Evolutionary conservation across 2,329 filamentous ascomycete species (phyloP).

Genomic region (Monilinia fructigena): DNA sequence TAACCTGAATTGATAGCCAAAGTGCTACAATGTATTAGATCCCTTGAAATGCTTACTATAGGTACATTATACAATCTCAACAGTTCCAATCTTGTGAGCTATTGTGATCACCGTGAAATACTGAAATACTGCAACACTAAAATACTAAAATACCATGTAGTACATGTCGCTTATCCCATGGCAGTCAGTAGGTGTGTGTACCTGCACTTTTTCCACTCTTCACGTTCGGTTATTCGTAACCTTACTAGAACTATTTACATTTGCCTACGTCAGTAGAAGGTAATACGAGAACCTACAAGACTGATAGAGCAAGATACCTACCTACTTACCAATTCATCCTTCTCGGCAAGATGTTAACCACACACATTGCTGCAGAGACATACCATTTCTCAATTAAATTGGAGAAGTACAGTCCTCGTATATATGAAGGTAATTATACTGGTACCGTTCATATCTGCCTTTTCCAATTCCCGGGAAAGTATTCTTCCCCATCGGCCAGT

Average conservation of each 20-base stretch:
- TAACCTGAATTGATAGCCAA: background rate
- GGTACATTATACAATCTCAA: background rate
- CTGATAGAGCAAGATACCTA: background rate
- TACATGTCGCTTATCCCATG: background rate
- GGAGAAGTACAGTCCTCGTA: background rate
- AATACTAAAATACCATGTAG: background rate
- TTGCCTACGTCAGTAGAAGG: too few relatives aligned
- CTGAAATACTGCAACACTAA: background rate
- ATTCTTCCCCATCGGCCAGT: conserved; percentile 10
- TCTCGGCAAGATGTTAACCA: background rate
- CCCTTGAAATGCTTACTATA: background rate
- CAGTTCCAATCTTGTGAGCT: background rate
- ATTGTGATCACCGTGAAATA: background rate
- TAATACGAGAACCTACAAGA: background rate
- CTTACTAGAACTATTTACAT: background rate
- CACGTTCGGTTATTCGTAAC: background rate
- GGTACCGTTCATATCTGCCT: background rate
- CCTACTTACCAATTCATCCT: background rate
- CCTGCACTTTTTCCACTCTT: background rate
- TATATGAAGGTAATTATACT: background rate
- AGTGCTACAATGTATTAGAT: background rate
- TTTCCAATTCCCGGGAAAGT: conserved; percentile 17
- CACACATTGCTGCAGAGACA: background rate
- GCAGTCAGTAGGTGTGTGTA: background rate
- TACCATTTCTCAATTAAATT: background rate